Conservation (phyloP, 345 rosid species). For the Salix viminalis region DNA sequence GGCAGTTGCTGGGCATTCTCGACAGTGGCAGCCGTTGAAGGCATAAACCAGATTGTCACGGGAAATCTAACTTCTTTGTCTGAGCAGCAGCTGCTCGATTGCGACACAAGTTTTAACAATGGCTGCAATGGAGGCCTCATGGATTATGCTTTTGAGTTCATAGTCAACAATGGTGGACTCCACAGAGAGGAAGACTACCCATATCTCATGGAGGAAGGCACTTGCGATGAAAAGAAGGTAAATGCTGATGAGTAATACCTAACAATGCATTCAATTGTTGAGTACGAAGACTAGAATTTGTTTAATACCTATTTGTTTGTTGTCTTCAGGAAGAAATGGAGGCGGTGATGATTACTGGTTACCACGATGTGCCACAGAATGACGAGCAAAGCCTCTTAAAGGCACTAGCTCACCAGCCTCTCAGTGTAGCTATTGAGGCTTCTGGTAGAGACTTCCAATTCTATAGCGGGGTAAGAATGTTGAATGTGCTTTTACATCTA, state of each 20-base stretch:
- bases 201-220: conserved; percentile 60
- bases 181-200: conserved; percentile 66
- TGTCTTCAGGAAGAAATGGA: conserved; percentile 31
- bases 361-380: conserved; percentile 46
- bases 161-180: conserved; percentile 46
- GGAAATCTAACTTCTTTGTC: conserved; percentile 55
- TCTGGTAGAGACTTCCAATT: conserved; percentile 61
- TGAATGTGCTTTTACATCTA: not conserved
- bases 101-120: conserved; percentile 42
- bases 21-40: conserved; percentile 61
- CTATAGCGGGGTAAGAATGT: conserved; percentile 41
- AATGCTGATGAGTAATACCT: not conserved
- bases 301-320: not conserved
- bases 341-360: conserved; percentile 47
- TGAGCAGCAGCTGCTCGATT: conserved; percentile 58
- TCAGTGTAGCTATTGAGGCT: conserved; percentile 57
- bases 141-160: conserved; percentile 54
- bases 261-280: not conserved
- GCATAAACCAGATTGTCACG: conserved; percentile 55
- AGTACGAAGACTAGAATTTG: not conserved
- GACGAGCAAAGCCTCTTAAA: conserved; percentile 45
- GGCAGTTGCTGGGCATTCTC: conserved; percentile 81
- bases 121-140: conserved; percentile 64
- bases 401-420: conserved; percentile 55
- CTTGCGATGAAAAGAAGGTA: conserved; percentile 46